phyloP scores from a whole-genome alignment of 306 rosid genomes.

The Mimosa bimucronata region DNA sequence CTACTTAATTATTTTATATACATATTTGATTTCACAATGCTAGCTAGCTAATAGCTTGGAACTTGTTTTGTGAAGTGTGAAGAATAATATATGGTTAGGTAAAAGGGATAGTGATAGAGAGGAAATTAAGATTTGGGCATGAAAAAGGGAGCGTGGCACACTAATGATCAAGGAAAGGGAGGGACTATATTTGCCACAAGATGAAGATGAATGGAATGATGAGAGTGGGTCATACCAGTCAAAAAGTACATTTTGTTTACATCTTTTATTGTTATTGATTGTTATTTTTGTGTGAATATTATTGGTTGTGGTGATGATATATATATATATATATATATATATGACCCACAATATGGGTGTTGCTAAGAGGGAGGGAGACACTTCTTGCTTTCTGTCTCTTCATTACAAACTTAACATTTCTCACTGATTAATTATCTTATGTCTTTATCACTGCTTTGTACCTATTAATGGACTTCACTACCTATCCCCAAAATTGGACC shows the following conservation, averaged over 20 bases:
- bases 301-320: background rate
- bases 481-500: background rate
- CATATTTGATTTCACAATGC: no score
- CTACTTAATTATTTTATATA: background rate
- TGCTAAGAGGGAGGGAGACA: conserved; percentile 4
- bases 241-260: background rate
- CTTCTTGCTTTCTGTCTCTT: background rate
- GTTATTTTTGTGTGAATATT: background rate
- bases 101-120: background rate
- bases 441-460: background rate
- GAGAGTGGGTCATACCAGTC: conserved; percentile 2
- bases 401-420: background rate
- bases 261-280: background rate
- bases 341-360: conserved; percentile 13
- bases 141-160: conserved; percentile 42
- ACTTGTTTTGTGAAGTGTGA: background rate
- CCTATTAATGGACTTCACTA: background rate
- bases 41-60: background rate
- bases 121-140: conserved; percentile 11
- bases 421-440: background rate
- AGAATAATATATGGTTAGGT: background rate
- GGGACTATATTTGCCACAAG: conserved; percentile 46
- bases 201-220: conserved; percentile 4
- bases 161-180: conserved; percentile 29
- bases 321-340: no score